Evolutionary conservation across 257 asterid species (phyloP).

Genomic region (Solanum clarkiae): DNA sequence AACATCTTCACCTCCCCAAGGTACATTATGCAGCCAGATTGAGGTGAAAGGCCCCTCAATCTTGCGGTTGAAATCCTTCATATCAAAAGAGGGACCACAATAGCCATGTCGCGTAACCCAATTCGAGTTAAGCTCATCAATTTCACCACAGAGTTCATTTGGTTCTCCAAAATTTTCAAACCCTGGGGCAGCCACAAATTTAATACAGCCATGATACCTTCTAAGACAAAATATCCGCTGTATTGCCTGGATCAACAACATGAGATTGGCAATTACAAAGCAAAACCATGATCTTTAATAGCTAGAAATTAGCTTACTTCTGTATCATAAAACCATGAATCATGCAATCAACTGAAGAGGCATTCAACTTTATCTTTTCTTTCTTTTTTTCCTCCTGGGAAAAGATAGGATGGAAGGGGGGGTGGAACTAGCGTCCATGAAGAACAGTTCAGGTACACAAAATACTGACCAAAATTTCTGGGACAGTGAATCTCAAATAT

Average conservation of each 20-base stretch:
- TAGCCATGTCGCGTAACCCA: slow-evolving; percentile 30
- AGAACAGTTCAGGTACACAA: not conserved
- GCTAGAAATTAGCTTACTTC: not conserved
- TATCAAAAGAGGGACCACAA: slow-evolving; percentile 52
- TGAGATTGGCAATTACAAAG: not conserved
- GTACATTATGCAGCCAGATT: slow-evolving; percentile 96
- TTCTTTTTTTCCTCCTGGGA: not conserved
- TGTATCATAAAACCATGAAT: not conserved
- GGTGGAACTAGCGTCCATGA: not conserved
- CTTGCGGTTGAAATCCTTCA: slow-evolving; percentile 46
- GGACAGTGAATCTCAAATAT: not conserved
- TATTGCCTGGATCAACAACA: slow-evolving; percentile 36
- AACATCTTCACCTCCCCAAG: slow-evolving; percentile 86
- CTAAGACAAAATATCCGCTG: slow-evolving; percentile 52
- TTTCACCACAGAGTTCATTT: slow-evolving; percentile 22
- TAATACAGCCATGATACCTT: slow-evolving; percentile 43
- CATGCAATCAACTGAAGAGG: not conserved
- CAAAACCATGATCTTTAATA: not conserved
- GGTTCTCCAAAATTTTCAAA: slow-evolving; percentile 41
- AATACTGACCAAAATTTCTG: not conserved
- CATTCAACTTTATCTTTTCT: not conserved
- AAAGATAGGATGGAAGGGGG: not conserved
- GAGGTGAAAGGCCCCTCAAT: slow-evolving; percentile 87
- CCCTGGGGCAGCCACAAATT: slow-evolving; percentile 50
- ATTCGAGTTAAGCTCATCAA: slow-evolving; percentile 16